Percentiles rank a stretch among this genome's conserved stretches.
Conservation (phyloP, 345 rosid genomes). For the Anacardium occidentale region DNA sequence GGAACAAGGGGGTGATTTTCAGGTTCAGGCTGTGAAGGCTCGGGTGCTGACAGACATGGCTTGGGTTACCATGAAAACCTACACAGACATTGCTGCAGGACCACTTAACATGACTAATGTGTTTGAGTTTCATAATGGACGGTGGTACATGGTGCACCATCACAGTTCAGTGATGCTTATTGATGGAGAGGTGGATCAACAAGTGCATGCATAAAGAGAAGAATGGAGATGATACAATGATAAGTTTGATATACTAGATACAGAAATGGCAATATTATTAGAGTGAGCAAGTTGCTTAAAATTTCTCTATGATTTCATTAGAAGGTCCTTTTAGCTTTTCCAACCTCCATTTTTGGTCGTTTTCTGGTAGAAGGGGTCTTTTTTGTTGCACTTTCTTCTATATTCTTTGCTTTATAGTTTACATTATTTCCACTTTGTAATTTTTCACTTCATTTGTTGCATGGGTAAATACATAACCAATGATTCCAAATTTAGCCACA, state of each 20-base stretch:
- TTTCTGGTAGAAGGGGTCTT: constrained; percentile 19
- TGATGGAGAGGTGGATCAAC: constrained; percentile 38
- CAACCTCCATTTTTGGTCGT: constrained; percentile 38
- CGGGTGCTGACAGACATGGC: constrained; percentile 89
- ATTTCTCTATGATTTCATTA: constrained; percentile 29
- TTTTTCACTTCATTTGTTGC: constrained; percentile 11
- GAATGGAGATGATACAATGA: constrained; percentile 23
- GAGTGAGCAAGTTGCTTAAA: constrained; percentile 30
- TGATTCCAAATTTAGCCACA: constrained; percentile 1
- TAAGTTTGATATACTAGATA: constrained; percentile 24
- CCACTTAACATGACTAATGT: constrained; percentile 77
- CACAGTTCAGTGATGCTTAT: constrained; percentile 65
- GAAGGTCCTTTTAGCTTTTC: constrained; percentile 23
- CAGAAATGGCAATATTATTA: constrained; percentile 33
- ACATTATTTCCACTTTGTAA: neutral
- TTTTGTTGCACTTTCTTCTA: neutral
- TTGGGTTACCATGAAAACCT: constrained; percentile 91
- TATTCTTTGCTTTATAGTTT: neutral
- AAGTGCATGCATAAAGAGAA: constrained; percentile 37
- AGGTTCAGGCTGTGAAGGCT: constrained; percentile 71
- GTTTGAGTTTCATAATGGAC: constrained; percentile 77
- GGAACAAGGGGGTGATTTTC: constrained; percentile 82
- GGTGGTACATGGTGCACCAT: constrained; percentile 95
- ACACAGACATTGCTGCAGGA: constrained; percentile 59
- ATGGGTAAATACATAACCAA: constrained; percentile 13